Base-by-base conservation (phyloP, 139 green algal genomes). In the Haematococcus sp. region DNA sequence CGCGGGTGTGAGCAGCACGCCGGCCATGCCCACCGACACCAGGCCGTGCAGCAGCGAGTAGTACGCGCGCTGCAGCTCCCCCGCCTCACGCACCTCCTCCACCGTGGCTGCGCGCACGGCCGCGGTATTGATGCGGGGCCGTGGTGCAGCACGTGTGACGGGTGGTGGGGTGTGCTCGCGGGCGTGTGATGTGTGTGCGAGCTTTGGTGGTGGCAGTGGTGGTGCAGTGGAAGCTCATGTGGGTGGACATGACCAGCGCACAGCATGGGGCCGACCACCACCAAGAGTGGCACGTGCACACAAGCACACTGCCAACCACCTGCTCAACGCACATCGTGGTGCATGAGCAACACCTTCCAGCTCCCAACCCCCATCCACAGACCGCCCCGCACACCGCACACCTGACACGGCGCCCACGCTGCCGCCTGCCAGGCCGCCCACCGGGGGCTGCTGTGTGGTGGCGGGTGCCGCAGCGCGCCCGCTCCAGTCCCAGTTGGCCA, bases 401-500 rank as follows among this genome's bases (percentile, higher is more conserved):
- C 35, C 64, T 58, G 64, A 33, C 34, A 58, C 64, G 5, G 35
- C 64, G 23, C 64, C 5, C 20, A 22, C 9, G 40, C 23, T 63
- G 46, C 49, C 56, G 60, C 22, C 49, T 25, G 46, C n/a, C 54
- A 63, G 9, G 54, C 23, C 23, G 23, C n/a, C 23, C 9, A 13
- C 4, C 51, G 11, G 27, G 49, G 28, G 63, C 32, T 28, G 52
- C 28, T 7, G 68, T 9, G 71, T 54, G 22, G 60, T 22, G 40
- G 74, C 60, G 54, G 63, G 20, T 56, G 63, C 35, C 31, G 76
- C 80, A 35, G 34, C 46, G 17, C 76, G 76, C 19, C 92, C 91
- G 17, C 73, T 89, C 92, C 92, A 97, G 82, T 96, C 92, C 88
- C 89, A 96, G 51, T 90, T 77, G 66, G 11, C 27, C 22, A 96